phyloP scores from a whole-genome alignment of 2,329 filamentous ascomycete species.

The Ceratocystiopsis brevicomis region DNA sequence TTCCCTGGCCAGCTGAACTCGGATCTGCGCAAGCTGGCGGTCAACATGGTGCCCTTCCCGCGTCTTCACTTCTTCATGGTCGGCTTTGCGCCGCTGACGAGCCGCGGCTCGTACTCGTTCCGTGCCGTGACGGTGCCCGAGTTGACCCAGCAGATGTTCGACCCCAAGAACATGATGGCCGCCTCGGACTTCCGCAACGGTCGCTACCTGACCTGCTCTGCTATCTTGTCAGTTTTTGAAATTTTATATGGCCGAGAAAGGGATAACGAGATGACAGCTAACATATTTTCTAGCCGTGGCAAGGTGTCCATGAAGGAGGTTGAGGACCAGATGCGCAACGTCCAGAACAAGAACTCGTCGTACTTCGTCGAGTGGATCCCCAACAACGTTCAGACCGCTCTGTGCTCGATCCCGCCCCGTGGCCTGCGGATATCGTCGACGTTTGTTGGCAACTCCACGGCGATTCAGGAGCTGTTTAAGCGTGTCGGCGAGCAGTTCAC shows the following conservation, averaged over 20 bases:
- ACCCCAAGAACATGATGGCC: slow-evolving; percentile 99
- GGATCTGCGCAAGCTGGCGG: slow-evolving; percentile 95
- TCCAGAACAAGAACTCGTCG: slow-evolving; percentile 98
- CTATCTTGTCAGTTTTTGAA: slow-evolving; percentile 59
- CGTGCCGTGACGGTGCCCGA: slow-evolving; percentile 93
- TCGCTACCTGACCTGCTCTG: slow-evolving; percentile 97
- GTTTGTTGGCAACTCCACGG: slow-evolving; percentile 97
- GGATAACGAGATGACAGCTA: too few species aligned
- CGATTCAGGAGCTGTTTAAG: slow-evolving; percentile 99
- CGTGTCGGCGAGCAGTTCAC: slow-evolving; percentile 98
- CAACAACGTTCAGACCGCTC: slow-evolving; percentile 99
- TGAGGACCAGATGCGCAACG: slow-evolving; percentile 99
- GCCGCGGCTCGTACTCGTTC: slow-evolving; percentile 71
- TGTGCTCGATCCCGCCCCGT: slow-evolving; percentile 95
- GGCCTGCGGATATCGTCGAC: slow-evolving; percentile 98
- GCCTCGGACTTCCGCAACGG: slow-evolving; percentile 99
- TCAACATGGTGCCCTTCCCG: slow-evolving; percentile 99
- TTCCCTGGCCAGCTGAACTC: slow-evolving; percentile 99
- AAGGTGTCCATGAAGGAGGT: slow-evolving; percentile 99
- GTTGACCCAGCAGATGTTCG: slow-evolving; percentile 99
- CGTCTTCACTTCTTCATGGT: slow-evolving; percentile 99
- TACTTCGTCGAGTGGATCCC: slow-evolving; percentile 99
- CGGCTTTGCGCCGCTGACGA: slow-evolving; percentile 95
- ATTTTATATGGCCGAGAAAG: too few species aligned
- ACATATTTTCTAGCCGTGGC: slow-evolving; percentile 46